Conservation (phyloP, 345 rosid genomes). For the Syzygium aromaticum region DNA sequence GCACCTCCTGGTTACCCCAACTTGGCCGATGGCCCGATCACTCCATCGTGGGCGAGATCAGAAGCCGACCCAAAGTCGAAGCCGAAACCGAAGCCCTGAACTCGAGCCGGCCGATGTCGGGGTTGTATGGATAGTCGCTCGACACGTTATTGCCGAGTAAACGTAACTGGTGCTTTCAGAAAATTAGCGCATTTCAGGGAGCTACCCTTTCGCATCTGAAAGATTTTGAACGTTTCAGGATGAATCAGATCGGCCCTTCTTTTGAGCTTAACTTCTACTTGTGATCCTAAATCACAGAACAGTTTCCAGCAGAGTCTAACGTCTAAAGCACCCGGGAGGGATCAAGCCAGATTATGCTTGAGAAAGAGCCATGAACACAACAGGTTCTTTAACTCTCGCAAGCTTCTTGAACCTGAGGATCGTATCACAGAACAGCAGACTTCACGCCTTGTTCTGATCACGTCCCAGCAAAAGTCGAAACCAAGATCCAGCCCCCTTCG, state of each 20-base stretch:
- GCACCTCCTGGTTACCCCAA: no score
- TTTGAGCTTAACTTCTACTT: not conserved
- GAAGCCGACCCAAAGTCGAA: no score
- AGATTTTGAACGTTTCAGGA: not conserved
- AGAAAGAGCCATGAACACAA: not conserved
- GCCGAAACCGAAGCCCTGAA: not conserved
- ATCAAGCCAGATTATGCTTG: not conserved
- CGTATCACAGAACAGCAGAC: not conserved
- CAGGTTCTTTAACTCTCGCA: not conserved
- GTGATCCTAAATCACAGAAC: not conserved
- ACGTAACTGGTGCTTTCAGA: not conserved
- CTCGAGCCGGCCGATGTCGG: not conserved
- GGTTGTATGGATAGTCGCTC: not conserved
- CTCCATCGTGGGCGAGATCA: no score
- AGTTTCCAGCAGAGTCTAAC: not conserved
- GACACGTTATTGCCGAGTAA: no score
- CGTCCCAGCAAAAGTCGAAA: not conserved
- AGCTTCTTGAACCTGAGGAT: not conserved
- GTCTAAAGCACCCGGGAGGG: no score
- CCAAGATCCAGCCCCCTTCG: not conserved
- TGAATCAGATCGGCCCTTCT: not conserved
- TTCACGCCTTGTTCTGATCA: not conserved
- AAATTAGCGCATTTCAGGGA: not conserved
- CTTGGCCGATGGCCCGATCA: no score
- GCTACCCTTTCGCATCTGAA: not conserved